Evolutionary conservation across 257 asterid species (phyloP), one percentile per base, ranked within the genome.

Genomic region (Scutellaria minor): DNA sequence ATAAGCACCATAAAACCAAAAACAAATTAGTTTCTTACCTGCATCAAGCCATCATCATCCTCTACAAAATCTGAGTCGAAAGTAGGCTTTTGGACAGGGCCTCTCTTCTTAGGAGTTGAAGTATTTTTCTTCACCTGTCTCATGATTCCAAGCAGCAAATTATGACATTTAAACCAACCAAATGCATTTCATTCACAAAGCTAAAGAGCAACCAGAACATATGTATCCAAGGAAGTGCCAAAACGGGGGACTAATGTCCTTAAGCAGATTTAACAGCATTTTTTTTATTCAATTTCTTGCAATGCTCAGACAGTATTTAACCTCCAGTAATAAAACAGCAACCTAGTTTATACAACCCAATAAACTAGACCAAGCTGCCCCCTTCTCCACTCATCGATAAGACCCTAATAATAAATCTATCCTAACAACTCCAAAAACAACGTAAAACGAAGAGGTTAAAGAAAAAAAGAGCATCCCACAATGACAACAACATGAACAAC

Each of bases 31-130:
- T 45, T 50, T 57, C 27, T 57, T 73, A 88, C 98, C 96, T 91
- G 90, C 94, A 83, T 74, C 69, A 93, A 63, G 70, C 82, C 87
- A n/a, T 78, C 94, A 73, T 89, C 90, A 35, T 88, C 92, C n/a
- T 89, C 90, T 59, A 79, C 87, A 83, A 79, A 89, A 77, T 81
- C 95, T 12, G 85, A 77, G 62, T 79, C 73, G n/a, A 75, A 54
- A 35, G 54, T 22, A 48, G 75, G 77, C 77, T 75, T 84, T 65
- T 66, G 62, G 27, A 57, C 53, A 37, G 83, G 63, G 51, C 64
- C 83, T 52, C 58, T 69, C 83, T 86, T 88, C 83, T 84, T 87
- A 68, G 90, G 75, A 55, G 75, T 83, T 53, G 71, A 59, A 70
- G 52, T 63, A 42, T 53, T 82, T 54, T 80, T 78, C 89, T 85